A percentile compares a stretch with the other conserved stretches of the same genome.
Evolutionary conservation across 2,329 filamentous ascomycete species (phyloP).

Genomic region (Taxawa tesnikishii): DNA sequence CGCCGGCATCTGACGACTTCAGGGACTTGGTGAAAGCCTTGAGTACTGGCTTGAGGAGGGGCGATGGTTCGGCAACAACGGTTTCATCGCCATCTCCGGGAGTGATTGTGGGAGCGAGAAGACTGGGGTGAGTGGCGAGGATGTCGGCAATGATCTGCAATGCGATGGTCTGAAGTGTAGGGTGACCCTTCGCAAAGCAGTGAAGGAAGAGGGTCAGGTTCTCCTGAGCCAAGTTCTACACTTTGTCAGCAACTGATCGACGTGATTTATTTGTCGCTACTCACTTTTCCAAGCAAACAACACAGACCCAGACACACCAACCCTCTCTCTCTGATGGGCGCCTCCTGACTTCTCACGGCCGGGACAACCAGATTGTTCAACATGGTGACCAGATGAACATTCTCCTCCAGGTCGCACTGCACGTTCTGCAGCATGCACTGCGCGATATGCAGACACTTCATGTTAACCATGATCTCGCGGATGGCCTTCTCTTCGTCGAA

Average conservation of each 20-base stretch:
- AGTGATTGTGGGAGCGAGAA: constrained; percentile 46
- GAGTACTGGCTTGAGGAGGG: constrained; percentile 50
- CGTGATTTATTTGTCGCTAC: constrained; percentile 11
- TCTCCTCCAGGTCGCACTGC: constrained; percentile 73
- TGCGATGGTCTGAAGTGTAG: constrained; percentile 77
- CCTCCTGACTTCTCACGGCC: constrained; percentile 84
- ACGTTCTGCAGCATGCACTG: constrained; percentile 97
- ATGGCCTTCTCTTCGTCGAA: constrained; percentile 61
- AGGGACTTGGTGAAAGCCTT: constrained; percentile 81
- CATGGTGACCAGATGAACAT: constrained; percentile 90
- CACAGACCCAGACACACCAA: constrained; percentile 83
- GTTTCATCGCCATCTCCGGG: constrained; percentile 26
- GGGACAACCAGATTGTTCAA: constrained; percentile 94
- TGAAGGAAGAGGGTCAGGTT: constrained; percentile 90
- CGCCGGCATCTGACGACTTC: constrained; percentile 56
- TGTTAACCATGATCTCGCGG: constrained; percentile 88
- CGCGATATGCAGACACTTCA: constrained; percentile 95
- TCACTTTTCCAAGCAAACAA: constrained; percentile 71
- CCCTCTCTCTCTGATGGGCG: constrained; percentile 81
- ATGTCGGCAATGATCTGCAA: constrained; percentile 90
- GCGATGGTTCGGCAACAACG: constrained; percentile 23
- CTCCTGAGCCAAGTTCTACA: constrained; percentile 69
- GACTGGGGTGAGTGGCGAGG: constrained; percentile 72
- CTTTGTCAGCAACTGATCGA: constrained; percentile 6
- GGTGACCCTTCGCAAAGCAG: constrained; percentile 88